These are phyloP conservation scores for Teratosphaeria zuluensis DNA, from an alignment of 2,329 filamentous ascomycete genomes.

Conservation along the genomic window DNA sequence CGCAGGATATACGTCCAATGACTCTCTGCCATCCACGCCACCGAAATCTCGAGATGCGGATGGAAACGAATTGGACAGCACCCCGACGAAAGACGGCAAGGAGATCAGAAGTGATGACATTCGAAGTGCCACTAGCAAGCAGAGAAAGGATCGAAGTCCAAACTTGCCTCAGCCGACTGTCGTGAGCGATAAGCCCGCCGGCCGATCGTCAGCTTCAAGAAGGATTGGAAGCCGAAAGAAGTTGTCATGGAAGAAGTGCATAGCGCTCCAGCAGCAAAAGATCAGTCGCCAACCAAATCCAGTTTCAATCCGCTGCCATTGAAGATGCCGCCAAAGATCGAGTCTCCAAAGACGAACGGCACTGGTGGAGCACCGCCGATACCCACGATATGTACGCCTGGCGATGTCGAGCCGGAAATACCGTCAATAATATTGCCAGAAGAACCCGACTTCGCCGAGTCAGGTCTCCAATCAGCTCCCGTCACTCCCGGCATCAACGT, in stretches of 20 bases:
- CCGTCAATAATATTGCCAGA: slow-evolving; percentile 25
- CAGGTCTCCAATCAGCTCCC: slow-evolving; percentile 11
- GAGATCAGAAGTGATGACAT: slow-evolving; percentile 85
- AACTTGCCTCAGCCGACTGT: slow-evolving; percentile 81
- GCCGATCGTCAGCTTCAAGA: slow-evolving; percentile 95
- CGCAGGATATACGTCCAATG: slow-evolving; percentile 66
- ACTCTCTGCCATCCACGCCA: slow-evolving; percentile 29
- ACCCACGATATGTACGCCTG: slow-evolving; percentile 46
- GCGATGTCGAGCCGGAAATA: slow-evolving; percentile 22
- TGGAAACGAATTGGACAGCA: slow-evolving; percentile 30
- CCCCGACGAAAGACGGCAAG: slow-evolving; percentile 59
- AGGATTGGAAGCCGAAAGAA: slow-evolving; percentile 66
- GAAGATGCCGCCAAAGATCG: not conserved
- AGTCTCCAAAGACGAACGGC: not conserved
- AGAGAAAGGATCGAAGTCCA: slow-evolving; percentile 71
- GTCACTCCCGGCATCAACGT: slow-evolving; percentile 13
- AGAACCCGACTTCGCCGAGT: slow-evolving; percentile 24
- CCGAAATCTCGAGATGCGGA: slow-evolving; percentile 19
- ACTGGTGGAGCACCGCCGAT: slow-evolving; percentile 8
- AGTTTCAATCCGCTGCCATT: slow-evolving; percentile 2
- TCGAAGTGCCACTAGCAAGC: slow-evolving; percentile 81
- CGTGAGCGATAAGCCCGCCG: slow-evolving; percentile 81
- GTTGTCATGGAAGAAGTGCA: slow-evolving; percentile 56
- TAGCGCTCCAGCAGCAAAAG: slow-evolving; percentile 9
- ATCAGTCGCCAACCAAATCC: slow-evolving; percentile 9